A percentile compares a stretch with the other conserved stretches of the same genome.
Conservation (phyloP, 2,329 filamentous ascomycete genomes). For the Pseudogymnoascus pannorum region DNA sequence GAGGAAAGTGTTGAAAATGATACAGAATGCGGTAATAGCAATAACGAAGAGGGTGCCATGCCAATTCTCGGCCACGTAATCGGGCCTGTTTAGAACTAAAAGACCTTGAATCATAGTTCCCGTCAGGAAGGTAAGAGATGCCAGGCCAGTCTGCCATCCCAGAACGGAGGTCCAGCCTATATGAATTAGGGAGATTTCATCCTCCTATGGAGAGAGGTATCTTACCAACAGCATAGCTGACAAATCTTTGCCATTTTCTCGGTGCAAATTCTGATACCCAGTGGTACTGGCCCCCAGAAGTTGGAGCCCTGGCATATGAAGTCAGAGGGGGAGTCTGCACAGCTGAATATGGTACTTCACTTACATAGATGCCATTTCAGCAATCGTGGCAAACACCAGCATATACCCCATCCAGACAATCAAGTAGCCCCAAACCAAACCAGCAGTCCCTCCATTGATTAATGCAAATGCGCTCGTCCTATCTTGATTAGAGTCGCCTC, state of each 20-base stretch:
- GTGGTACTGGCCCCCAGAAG: slow-evolving; percentile 50
- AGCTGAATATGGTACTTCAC: neutral
- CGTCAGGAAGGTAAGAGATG: slow-evolving; percentile 35
- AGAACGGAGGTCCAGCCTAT: slow-evolving; percentile 40
- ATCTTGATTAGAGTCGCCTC: slow-evolving; percentile 24
- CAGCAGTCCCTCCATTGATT: slow-evolving; percentile 20
- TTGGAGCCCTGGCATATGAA: slow-evolving; percentile 38
- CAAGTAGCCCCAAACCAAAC: slow-evolving; percentile 36
- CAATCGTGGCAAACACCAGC: slow-evolving; percentile 21
- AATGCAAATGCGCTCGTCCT: slow-evolving; percentile 26
- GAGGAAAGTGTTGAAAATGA: slow-evolving; percentile 39
- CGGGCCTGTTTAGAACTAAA: slow-evolving; percentile 26
- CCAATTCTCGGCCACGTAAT: slow-evolving; percentile 33
- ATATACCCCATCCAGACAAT: slow-evolving; percentile 28
- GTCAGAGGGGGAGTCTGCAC: neutral
- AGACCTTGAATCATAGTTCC: slow-evolving; percentile 40
- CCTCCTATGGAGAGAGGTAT: slow-evolving; percentile 8
- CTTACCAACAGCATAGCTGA: slow-evolving; percentile 45
- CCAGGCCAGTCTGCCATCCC: slow-evolving; percentile 38
- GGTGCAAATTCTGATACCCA: slow-evolving; percentile 50
- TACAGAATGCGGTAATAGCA: slow-evolving; percentile 34
- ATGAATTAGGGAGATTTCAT: neutral
- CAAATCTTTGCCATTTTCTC: slow-evolving; percentile 39
- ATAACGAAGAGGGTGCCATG: slow-evolving; percentile 38
- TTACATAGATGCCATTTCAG: slow-evolving; percentile 26